Conservation (phyloP, 1,284 basidiomycete genomes). For the Calocybe gambosa region DNA sequence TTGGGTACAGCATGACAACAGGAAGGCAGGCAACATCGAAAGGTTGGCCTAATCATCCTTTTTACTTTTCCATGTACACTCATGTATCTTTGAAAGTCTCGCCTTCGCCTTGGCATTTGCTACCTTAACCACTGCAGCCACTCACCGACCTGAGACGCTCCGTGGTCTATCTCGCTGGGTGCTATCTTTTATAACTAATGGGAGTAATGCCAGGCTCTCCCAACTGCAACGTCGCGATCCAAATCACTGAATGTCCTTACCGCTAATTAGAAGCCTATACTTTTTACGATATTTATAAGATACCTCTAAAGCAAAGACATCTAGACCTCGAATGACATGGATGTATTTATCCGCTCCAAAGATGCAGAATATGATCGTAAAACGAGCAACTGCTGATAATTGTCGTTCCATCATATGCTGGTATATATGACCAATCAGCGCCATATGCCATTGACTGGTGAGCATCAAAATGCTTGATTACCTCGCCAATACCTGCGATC, state of each 20-base stretch:
- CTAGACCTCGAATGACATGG: slow-evolving; percentile 1
- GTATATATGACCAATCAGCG: slow-evolving; percentile 80
- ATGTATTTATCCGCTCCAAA: slow-evolving; percentile 64
- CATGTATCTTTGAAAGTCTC: slow-evolving; percentile 24
- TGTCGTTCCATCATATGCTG: slow-evolving; percentile 30
- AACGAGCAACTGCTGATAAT: slow-evolving; percentile 91
- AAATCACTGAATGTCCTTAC: slow-evolving; percentile 20
- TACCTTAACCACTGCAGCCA: slow-evolving; percentile 56
- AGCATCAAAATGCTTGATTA: slow-evolving; percentile 63
- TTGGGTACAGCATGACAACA: slow-evolving; percentile 42
- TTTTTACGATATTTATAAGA: too few relatives aligned
- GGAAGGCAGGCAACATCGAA: slow-evolving; percentile 39
- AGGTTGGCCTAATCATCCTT: slow-evolving; percentile 38
- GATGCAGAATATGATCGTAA: slow-evolving; percentile 83
- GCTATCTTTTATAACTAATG: slow-evolving; percentile 56
- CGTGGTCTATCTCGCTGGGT: slow-evolving; percentile 70
- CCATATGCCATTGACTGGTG: slow-evolving; percentile 92
- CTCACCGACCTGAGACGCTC: slow-evolving; percentile 53
- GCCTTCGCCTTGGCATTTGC: slow-evolving; percentile 59
- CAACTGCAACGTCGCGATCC: slow-evolving; percentile 30
- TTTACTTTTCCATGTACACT: background rate
- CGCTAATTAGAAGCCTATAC: slow-evolving; percentile 1
- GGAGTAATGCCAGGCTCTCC: slow-evolving; percentile 48
- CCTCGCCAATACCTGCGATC: slow-evolving; percentile 21
- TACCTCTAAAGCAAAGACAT: background rate